These are phyloP conservation scores for Kingdonia uniflora DNA, from an alignment of 164 flowering plant genomes.

Conservation along the genomic window DNA sequence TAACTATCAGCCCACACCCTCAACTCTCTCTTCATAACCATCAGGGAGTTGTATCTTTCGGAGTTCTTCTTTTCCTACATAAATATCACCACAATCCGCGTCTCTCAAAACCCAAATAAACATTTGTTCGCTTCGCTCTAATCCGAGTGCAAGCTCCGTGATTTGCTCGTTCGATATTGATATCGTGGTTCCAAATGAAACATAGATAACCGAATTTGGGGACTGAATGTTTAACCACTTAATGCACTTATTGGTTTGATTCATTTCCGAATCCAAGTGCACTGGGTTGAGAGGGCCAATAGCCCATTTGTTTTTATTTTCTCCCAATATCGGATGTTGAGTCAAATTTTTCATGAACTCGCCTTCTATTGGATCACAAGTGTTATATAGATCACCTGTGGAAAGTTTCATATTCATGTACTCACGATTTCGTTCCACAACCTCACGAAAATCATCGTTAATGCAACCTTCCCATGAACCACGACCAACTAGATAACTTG, in stretches of 20 bases:
- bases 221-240: background rate
- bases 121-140: background rate
- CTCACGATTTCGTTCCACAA: background rate
- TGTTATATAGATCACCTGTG: background rate
- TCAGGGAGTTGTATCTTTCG: background rate
- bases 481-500: background rate
- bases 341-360: too few relatives aligned
- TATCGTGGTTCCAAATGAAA: background rate
- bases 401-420: background rate
- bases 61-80: background rate
- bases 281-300: too few relatives aligned
- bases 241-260: background rate
- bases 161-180: conserved; percentile 1
- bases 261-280: too few relatives aligned
- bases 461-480: background rate
- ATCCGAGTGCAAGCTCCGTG: background rate
- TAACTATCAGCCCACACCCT: background rate
- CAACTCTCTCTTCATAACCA: conserved; percentile 4
- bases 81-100: background rate
- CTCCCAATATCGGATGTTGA: too few relatives aligned
- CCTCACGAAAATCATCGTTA: background rate
- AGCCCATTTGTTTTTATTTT: too few relatives aligned
- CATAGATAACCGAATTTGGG: background rate
- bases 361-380: background rate
- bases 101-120: conserved; percentile 1